These are phyloP conservation scores for Termitomyces sp. DNA, from an alignment of 1,284 basidiomycete genomes.

Conservation along the genomic window DNA sequence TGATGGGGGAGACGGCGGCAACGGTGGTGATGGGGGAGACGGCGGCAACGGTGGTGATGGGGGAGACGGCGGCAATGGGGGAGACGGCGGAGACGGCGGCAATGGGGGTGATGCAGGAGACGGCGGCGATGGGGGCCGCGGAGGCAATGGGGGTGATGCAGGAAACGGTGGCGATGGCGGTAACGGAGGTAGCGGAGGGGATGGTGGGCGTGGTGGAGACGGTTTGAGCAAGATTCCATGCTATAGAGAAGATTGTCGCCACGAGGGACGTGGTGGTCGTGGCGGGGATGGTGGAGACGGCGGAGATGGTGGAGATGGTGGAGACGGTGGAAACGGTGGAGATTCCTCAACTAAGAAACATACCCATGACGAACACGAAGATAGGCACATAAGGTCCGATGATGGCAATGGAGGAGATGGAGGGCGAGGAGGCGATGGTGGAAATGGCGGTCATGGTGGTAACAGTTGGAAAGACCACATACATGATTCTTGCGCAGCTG, in stretches of 20 bases:
- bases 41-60: not conserved
- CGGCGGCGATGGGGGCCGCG: not conserved
- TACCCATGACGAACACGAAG: not conserved
- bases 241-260: not conserved
- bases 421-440: not conserved
- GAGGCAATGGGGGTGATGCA: not conserved
- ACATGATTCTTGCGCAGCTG: not conserved
- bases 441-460: not conserved
- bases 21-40: not conserved
- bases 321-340: not conserved
- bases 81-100: not conserved
- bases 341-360: not conserved
- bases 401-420: not conserved
- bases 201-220: slow-evolving; percentile 1
- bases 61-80: not conserved
- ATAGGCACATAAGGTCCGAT: not conserved
- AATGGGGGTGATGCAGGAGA: not conserved
- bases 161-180: slow-evolving; percentile 1
- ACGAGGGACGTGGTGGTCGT: not conserved
- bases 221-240: not conserved
- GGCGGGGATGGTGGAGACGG: not conserved
- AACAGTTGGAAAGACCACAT: not conserved
- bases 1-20: not conserved
- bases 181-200: not conserved
- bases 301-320: not conserved